Base-by-base conservation (phyloP, 495 filamentous ascomycete species). In the Aspergillus ostianus region DNA sequence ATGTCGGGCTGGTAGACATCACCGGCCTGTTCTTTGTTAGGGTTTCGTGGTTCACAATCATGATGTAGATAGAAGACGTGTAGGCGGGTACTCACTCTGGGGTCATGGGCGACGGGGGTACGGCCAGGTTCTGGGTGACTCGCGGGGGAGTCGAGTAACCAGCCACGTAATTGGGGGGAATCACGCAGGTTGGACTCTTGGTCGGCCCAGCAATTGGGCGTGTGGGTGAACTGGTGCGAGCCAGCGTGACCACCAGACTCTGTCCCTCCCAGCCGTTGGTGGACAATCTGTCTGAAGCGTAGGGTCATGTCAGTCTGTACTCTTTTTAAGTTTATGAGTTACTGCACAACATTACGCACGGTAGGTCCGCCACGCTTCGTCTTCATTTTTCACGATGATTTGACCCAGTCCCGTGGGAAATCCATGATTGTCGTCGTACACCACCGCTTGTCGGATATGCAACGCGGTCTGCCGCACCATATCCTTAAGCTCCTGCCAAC, bases 401-500 rank as follows among this genome's bases (percentile, higher is more conserved):
- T 80, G 77, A 1, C 77, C 77, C 3, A 80, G 58, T 19, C 77
- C 77, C 0, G 77, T 80, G 17, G 77, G 76, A 51, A 75, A 75
- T 3, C 77, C 77, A 58, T 80, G 72, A 29, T 62, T 71, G 51
- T 80, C 77, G 64, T 80, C 77, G 49, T 80, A 80, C 32, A 80
- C 77, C 3, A 80, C 76, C 6, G 77, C 77, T 54, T 80, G 77
- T 10, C 77, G 74, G 51, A 80, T 79, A 62, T 80, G 77, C 44
- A 74, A 53, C 18, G 77, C 76, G 10, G 76, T 79, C 57, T 80
- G 76, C 17, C 77, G 77, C 20, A 80, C 73, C 8, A 80, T 60
- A 54, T 80, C 77, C 56, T 80, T 80, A 30, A 80, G 58, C 64
- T 80, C 77, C 65, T 80, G 77, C 77, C 77, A 80, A 53, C 77